Evolutionary conservation across 192 early-diverging fungal genomes (phyloP), one percentile per base, ranked within the genome.

Genomic region (Glomus cerebriforme): DNA sequence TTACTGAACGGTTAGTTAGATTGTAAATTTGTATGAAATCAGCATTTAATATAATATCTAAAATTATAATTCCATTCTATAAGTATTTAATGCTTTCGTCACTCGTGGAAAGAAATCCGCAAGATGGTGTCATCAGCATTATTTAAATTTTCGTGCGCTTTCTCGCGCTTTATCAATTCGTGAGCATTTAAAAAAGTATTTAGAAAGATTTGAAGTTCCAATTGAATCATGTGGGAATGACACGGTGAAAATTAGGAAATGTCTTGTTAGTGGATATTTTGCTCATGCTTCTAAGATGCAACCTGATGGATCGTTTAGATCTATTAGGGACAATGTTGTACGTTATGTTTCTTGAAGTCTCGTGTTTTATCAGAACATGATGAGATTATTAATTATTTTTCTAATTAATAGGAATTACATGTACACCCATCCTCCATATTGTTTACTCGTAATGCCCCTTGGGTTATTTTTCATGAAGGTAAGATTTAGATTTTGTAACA

Each of bases 341-440:
- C 7, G 65, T 68, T 54, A 66, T 22, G 32, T 34, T 67, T 31
- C 32, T 15, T 59, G n/a, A 17, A 58, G 3, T 17, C 7, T 19
- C 13, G 13, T 13, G 29, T 54, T 31, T 1, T 43, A 43, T 43
- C 12, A 12, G 12, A 43, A 12, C 9, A 39, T 39, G 1, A 8
- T 0, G 37, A 7, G 37, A 34, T 17, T 34, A 17, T 37, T 63
- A 19, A 26, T 68, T 0, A 10, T 32, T 26, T 15, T 35, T 26
- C 29, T 45, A 31, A 47, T 49, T 27, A 6, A 12, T 27, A 84
- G 77, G 49, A 67, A 75, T 34, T 86, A 81, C 82, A 94, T 82
- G 93, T 97, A 70, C 97, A 99, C 82, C 98, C 97, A 24, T 92
- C 92, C 0, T 97, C 96, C 31, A 93, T 98, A 32, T 83, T 99